Conservation (phyloP, 2,329 filamentous ascomycete genomes). For the Botrytis squamosa region DNA sequence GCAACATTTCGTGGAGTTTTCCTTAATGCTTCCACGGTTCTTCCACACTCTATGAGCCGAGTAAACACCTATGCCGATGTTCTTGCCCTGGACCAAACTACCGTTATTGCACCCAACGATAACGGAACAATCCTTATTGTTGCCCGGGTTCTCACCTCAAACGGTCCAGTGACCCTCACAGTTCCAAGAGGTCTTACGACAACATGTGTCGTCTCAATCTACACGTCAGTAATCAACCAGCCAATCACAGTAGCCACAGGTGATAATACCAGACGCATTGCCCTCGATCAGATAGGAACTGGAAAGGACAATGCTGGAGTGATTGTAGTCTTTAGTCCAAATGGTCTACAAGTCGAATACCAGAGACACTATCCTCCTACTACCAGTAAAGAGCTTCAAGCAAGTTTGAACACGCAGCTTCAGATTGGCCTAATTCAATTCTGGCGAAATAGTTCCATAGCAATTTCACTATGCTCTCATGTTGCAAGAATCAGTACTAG, state of each 20-base stretch:
- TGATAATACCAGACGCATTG: background rate
- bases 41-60: constrained; percentile 7
- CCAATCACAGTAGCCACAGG: constrained; percentile 3
- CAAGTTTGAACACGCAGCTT: constrained; percentile 7
- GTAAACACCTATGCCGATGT: constrained; percentile 2
- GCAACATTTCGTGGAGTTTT: constrained; percentile 5
- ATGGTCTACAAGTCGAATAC: constrained; percentile 4
- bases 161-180: constrained; percentile 2
- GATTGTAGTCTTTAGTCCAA: background rate
- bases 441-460: constrained; percentile 8
- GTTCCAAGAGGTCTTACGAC: background rate
- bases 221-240: background rate
- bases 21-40: background rate
- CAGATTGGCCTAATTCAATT: constrained; percentile 2
- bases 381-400: constrained; percentile 8
- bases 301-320: background rate
- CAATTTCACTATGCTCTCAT: constrained; percentile 6
- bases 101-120: background rate
- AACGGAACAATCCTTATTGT: background rate
- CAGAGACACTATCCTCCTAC: constrained; percentile 7
- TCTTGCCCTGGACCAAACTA: background rate
- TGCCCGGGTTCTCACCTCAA: constrained; percentile 5
- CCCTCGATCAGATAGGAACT: constrained; percentile 2
- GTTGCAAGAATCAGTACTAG: background rate
- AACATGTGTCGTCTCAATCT: constrained; percentile 8